A percentile compares a stretch with the other conserved stretches of the same genome.
These are phyloP conservation scores for Secale cereale DNA, from an alignment of 176 grass and related monocot genomes.

Conservation along the genomic window DNA sequence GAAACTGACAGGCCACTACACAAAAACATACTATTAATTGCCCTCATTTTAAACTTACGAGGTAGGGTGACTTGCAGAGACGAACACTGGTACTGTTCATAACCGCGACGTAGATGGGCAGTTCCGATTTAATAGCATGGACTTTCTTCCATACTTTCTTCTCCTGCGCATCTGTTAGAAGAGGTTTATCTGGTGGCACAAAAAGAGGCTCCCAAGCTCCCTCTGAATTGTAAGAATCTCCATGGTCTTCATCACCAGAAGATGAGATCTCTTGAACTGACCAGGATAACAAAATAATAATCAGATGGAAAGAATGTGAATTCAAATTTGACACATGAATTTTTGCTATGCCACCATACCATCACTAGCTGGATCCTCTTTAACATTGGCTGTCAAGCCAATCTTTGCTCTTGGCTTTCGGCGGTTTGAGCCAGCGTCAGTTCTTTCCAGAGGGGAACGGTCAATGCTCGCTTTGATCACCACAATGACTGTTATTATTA, in stretches of 20 bases:
- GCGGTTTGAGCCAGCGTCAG: neutral
- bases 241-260: neutral
- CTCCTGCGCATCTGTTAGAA: conserved; percentile 1
- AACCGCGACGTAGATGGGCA: conserved; percentile 13
- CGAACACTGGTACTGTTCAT: conserved; percentile 23
- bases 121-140: neutral
- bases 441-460: neutral
- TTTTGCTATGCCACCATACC: neutral
- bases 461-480: neutral
- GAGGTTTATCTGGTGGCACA: neutral
- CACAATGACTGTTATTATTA: too few relatives aligned
- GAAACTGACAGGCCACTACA: too few relatives aligned
- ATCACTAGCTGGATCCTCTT: neutral
- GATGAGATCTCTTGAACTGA: neutral
- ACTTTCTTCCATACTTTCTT: conserved; percentile 27
- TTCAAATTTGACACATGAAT: neutral
- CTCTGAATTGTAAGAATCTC: neutral
- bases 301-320: neutral
- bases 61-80: neutral
- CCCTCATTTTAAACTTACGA: neutral
- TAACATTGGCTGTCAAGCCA: neutral
- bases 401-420: neutral
- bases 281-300: neutral
- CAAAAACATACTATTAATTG: too few relatives aligned
- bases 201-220: neutral